Base-by-base conservation (phyloP, 768 basidiomycete genomes). In the Sporobolomyces roseus region DNA sequence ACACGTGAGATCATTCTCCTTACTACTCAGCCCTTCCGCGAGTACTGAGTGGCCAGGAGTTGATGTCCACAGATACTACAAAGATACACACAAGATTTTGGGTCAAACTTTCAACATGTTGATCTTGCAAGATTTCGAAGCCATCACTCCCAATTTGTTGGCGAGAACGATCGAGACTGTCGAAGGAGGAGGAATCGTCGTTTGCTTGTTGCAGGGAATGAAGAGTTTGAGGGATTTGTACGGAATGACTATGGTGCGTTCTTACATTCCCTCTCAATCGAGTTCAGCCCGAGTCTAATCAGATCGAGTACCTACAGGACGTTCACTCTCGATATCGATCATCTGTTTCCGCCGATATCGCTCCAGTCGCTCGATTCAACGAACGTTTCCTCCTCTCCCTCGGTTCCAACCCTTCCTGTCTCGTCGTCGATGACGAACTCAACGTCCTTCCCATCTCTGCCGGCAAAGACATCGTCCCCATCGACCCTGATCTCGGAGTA, bases 101-200 rank as follows among this genome's bases (percentile, higher is more conserved):
- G 96, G 94, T 74, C 90, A 97, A 77, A 99, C 96, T 0, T 98
- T 89, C 78, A 94, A 94, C 49, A 97, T 98, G 92, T 87, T 90
- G 67, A 85, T 98, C 1, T 81, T 99, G 55, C 96, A 98, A 79
- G 96, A 98, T 76, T 99, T 98, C 72, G 96, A 99, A 77, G 94
- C 96, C 7, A 86, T 99, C 69, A 99, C 96, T 2, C 96, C 96
- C 21, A 99, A 99, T 80, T 80, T 98, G 55, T 87, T 98, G 49
- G 96, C 96, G 6, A 83, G 94, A 67, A 97, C 96, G 19, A 91
- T 98, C 59, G 96, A 99, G 81, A 99, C 96, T 0, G 94, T 99
- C 2, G 92, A 98, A 77, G 96, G 96, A 19, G 96, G 96, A 19
- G 81, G 81, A 17, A 77, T 82, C 54, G 86, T 99, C 3, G 88